Percentiles rank a stretch among this genome's conserved stretches.
Conservation (phyloP, 1,284 basidiomycete genomes). For the Leccinum cinnamomeum region DNA sequence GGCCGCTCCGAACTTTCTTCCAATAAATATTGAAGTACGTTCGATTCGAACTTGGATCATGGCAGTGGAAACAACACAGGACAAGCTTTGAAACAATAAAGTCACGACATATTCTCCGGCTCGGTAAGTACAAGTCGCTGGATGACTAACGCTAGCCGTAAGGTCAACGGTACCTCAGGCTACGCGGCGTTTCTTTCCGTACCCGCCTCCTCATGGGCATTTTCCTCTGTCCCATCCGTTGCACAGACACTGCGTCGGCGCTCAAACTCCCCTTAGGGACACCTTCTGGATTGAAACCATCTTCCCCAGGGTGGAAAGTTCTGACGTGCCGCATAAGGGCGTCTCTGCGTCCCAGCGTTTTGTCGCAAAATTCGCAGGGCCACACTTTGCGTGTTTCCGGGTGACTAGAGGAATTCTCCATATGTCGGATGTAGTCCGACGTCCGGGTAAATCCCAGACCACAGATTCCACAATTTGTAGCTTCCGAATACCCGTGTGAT, state of each 20-base stretch:
- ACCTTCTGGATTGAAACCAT: constrained; percentile 2
- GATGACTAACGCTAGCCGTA: background rate
- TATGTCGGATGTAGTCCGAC: constrained; percentile 25
- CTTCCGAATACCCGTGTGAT: constrained; percentile 1
- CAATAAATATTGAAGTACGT: too few relatives aligned
- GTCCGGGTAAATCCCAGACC: constrained; percentile 24
- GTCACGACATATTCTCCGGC: background rate
- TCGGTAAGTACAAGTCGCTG: background rate
- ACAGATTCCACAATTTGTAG: constrained; percentile 16
- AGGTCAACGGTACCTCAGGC: constrained; percentile 4
- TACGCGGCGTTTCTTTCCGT: constrained; percentile 3
- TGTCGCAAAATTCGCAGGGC: constrained; percentile 25
- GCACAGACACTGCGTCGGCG: constrained; percentile 1
- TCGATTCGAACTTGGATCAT: too few relatives aligned
- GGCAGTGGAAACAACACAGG: too few relatives aligned
- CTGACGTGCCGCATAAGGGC: constrained; percentile 25
- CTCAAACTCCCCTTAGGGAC: background rate
- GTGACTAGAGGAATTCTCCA: constrained; percentile 27
- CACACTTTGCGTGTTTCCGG: constrained; percentile 31
- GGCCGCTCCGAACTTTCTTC: too few relatives aligned
- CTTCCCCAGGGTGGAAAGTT: constrained; percentile 18
- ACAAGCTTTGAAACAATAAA: background rate
- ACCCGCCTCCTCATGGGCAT: constrained; percentile 4
- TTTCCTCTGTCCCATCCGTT: constrained; percentile 12
- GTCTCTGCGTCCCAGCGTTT: constrained; percentile 23